Percentiles rank a stretch among this genome's conserved stretches.
Evolutionary conservation across 352 stramenopile species (phyloP).

Genomic region (Phytopythium delawarense): DNA sequence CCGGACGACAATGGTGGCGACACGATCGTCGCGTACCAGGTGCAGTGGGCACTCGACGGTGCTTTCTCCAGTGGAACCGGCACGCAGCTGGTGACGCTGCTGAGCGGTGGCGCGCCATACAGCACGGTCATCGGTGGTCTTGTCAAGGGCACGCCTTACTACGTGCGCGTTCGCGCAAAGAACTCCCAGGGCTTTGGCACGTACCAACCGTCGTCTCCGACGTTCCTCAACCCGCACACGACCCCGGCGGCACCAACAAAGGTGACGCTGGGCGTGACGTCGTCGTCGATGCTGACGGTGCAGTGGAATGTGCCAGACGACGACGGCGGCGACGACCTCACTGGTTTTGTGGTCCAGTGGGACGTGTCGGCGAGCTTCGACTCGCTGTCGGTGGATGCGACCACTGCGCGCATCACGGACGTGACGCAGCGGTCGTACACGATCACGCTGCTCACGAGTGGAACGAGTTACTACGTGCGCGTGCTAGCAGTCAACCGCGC

Average conservation of each 20-base stretch:
- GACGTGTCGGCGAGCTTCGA: conserved; percentile 88
- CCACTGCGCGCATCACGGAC: conserved; percentile 54
- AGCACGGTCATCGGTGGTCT: conserved; percentile 50
- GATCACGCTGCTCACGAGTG: conserved; percentile 79
- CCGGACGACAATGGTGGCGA: conserved; percentile 83
- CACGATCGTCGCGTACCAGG: conserved; percentile 86
- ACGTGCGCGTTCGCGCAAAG: conserved; percentile 56
- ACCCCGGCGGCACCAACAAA: conserved; percentile 84
- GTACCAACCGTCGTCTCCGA: conserved; percentile 85
- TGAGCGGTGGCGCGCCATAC: conserved; percentile 60
- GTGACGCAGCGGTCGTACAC: conserved; percentile 67
- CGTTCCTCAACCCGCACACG: conserved; percentile 89
- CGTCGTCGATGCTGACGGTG: conserved; percentile 91
- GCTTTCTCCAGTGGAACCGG: conserved; percentile 53
- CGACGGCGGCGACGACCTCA: conserved; percentile 88
- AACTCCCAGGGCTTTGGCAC: conserved; percentile 75
- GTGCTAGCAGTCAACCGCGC: conserved; percentile 77
- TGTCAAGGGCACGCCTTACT: conserved; percentile 67
- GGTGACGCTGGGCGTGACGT: conserved; percentile 68
- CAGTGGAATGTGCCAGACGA: conserved; percentile 79
- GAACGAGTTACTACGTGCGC: conserved; percentile 85
- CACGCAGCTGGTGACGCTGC: conserved; percentile 28
- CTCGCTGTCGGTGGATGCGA: conserved; percentile 60
- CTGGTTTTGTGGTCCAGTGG: conserved; percentile 91
- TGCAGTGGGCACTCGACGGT: conserved; percentile 88